These are phyloP conservation scores for Escovopsis weberi DNA, from an alignment of 2,329 filamentous ascomycete genomes.

Conservation along the genomic window DNA sequence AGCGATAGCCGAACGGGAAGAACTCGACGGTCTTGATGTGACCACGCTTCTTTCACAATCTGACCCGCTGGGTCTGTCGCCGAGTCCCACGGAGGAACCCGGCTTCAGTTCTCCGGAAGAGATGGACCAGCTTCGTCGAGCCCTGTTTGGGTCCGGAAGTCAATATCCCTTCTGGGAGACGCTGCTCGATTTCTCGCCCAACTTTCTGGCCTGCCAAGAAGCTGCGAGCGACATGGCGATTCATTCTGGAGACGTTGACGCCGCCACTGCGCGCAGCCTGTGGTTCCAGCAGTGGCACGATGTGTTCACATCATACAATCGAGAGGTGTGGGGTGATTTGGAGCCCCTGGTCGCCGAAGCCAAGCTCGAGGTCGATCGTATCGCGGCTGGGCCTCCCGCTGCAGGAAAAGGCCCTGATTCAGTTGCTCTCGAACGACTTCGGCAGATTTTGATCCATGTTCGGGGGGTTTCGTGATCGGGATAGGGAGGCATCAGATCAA, in stretches of 20 bases:
- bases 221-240: slow-evolving; percentile 9
- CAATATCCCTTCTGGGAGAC: slow-evolving; percentile 24
- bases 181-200: slow-evolving; percentile 36
- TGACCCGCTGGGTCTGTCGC: slow-evolving; percentile 9
- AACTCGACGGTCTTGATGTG: slow-evolving; percentile 18
- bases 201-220: slow-evolving; percentile 19
- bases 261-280: slow-evolving; percentile 22
- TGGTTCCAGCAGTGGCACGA: slow-evolving; percentile 43
- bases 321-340: slow-evolving; percentile 56
- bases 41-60: slow-evolving; percentile 20
- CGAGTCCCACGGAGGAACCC: slow-evolving; percentile 9
- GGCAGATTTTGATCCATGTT: slow-evolving; percentile 24
- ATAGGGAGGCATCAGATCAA: too few species aligned
- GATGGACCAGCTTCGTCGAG: slow-evolving; percentile 18
- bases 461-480: slow-evolving; percentile 10
- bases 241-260: slow-evolving; percentile 26
- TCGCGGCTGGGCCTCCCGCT: slow-evolving; percentile 9
- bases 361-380: slow-evolving; percentile 33
- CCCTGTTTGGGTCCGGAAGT: slow-evolving; percentile 20
- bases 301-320: slow-evolving; percentile 41
- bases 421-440: slow-evolving; percentile 20
- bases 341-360: slow-evolving; percentile 41
- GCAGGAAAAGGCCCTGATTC: slow-evolving; percentile 12
- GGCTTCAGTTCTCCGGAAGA: slow-evolving; percentile 16
- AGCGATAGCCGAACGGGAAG: slow-evolving; percentile 19